These are phyloP conservation scores for Tulasnella sp. DNA, from an alignment of 768 basidiomycete genomes.

Conservation along the genomic window DNA sequence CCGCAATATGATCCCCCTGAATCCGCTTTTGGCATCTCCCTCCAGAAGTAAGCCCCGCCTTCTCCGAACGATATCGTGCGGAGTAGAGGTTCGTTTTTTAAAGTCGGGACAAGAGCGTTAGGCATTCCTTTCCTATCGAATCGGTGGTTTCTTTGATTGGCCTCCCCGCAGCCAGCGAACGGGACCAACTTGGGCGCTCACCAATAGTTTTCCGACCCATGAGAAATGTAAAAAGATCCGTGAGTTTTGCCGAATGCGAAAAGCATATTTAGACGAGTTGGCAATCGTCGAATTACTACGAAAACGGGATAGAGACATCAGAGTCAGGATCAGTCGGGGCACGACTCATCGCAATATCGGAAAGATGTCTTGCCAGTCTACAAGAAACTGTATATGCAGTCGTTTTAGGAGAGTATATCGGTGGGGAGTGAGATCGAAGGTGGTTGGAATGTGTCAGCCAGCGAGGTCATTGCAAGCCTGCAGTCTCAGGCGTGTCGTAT, in stretches of 20 bases:
- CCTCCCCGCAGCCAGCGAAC: background rate
- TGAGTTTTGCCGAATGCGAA: background rate
- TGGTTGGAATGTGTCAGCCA: background rate
- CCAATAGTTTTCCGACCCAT: background rate
- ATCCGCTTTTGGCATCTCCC: background rate
- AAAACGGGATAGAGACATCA: no score
- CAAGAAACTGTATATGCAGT: background rate
- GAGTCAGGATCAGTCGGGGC: no score
- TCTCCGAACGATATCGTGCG: constrained; percentile 7
- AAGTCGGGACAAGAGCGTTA: background rate
- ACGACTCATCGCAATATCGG: no score
- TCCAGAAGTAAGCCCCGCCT: background rate
- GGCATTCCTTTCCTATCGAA: background rate
- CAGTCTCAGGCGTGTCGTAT: no score
- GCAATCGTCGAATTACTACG: no score
- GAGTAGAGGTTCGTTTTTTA: background rate
- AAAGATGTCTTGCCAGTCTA: background rate
- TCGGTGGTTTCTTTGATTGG: background rate
- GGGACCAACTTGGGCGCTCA: background rate
- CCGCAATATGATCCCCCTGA: background rate
- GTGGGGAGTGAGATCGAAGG: background rate
- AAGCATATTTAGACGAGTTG: background rate
- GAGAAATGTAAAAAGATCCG: constrained; percentile 2
- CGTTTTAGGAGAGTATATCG: background rate
- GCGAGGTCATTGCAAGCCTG: no score